Conservation (phyloP, 2,329 filamentous ascomycete genomes). For the Thielaviopsis ethacetica region DNA sequence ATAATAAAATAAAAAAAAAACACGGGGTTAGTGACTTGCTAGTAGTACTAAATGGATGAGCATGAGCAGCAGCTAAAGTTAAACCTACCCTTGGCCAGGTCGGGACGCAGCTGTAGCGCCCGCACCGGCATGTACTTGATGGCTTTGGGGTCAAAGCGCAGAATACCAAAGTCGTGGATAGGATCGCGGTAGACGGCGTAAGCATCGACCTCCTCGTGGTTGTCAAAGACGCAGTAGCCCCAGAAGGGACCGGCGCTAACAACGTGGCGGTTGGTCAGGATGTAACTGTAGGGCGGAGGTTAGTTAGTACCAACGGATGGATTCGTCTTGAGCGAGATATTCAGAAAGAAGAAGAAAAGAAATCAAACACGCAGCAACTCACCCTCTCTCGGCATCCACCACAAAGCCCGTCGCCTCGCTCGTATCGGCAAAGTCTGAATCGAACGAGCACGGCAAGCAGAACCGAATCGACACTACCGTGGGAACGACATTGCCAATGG, state of each 20-base stretch:
- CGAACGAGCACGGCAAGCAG: slow-evolving; percentile 93
- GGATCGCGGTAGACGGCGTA: slow-evolving; percentile 95
- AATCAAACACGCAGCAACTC: slow-evolving; percentile 21
- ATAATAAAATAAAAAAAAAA: no score
- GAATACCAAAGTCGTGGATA: slow-evolving; percentile 94
- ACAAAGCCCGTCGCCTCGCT: slow-evolving; percentile 97
- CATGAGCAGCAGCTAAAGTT: not conserved
- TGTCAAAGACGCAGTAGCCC: slow-evolving; percentile 97
- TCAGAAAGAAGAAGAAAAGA: not conserved
- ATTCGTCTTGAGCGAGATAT: not conserved
- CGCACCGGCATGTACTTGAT: slow-evolving; percentile 95
- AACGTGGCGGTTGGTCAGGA: slow-evolving; percentile 80
- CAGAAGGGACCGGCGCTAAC: slow-evolving; percentile 93
- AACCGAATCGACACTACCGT: slow-evolving; percentile 98
- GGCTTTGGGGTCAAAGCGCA: slow-evolving; percentile 85
- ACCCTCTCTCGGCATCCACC: slow-evolving; percentile 82
- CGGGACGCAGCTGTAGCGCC: slow-evolving; percentile 64
- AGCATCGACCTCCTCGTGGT: slow-evolving; percentile 92
- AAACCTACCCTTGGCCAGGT: slow-evolving; percentile 50
- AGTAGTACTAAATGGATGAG: not conserved
- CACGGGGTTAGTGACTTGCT: not conserved
- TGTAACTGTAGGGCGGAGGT: slow-evolving; percentile 36
- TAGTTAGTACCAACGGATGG: not conserved
- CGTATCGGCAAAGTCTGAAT: slow-evolving; percentile 85
- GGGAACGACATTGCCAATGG: slow-evolving; percentile 82